Base-by-base conservation (phyloP, 805 yeast species). In the Teunomyces panamensis region DNA sequence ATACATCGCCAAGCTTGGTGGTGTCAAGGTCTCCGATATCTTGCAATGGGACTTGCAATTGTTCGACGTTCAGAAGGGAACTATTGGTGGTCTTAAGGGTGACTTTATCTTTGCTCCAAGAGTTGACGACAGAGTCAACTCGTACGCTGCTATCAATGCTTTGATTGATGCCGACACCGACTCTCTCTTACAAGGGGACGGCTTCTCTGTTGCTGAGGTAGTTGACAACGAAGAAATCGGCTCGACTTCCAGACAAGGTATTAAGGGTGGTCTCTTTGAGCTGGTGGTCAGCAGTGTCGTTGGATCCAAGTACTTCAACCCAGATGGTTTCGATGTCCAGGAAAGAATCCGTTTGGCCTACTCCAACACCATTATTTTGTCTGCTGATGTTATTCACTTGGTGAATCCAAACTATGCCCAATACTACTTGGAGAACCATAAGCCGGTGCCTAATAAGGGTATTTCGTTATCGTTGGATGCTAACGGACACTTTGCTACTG, bases 141-240 rank as follows among this genome's bases (percentile, higher is more conserved):
- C 91, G 1, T 89, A 73, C 62, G 79, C 92, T 16, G 94, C 92
- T 16, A 62, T 85, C 47, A 63, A 73, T 46, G 82, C 86, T 0
- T 68, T 89, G 51, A 64, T 85, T 42, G 74, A 69, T 45, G 62
- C 74, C 13, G 64, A 58, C 24, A 49, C 54, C 11, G 62, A 59
- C 27, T 57, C 54, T 3, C 44, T 45, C 9, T 42, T 68, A 30
- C 46, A 57, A 4, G 49, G 59, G 0, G 74, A 72, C 33, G 58
- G 70, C 1, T 83, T 83, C 58, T 74, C 80, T 29, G 65, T 83
- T 47, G 89, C 84, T 1, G 84, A 85, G 3, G 70, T 86, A 54
- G 85, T 79, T 56, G 94, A 87, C 59, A 81, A 85, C 62, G 96
- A 89, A 67, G 96, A 89, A 68, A 78, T 89, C 48, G 96, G 96